Base-by-base conservation (phyloP, 1,284 basidiomycete genomes). In the Cryptococcus sp. region DNA sequence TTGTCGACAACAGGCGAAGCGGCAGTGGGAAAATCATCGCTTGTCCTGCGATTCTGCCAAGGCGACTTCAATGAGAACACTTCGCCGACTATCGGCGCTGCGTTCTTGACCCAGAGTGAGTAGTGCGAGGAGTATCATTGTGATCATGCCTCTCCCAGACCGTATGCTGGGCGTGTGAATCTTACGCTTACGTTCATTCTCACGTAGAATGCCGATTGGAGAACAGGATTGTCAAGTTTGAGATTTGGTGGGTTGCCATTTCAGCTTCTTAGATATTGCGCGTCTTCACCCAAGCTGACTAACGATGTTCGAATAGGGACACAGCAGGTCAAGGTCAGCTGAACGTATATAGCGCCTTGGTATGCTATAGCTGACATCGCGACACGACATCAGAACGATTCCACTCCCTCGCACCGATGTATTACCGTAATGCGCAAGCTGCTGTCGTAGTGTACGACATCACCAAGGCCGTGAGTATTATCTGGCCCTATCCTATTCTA, bases 21-120 rank as follows among this genome's bases (percentile, higher is more conserved):
- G 61, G 95, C 96, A 58, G 96, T 99, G 55, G 96, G 96, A 65
- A 99, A 99, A 83, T 97, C 94, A n/a, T 98, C 94, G 25, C 88
- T 99, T 58, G 96, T 99, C 42, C 86, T 99, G 62, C 89, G 96
- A 78, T 99, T 99, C 56, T 64, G 66, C 27, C 69, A 71, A 60
- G 75, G 69, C 58, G 64, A 78, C 59, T 78, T 78, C 57, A 76
- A 76, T 65, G 77, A 77, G 63, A 77, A 79, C 67, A 80, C 78
- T 41, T 72, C 68, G 75, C 96, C 96, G 15, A 99, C 96, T 20
- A 99, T 99, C 73, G 96, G 95, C 52, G 91, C 93, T 51, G 93
- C 93, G 5, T 96, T 96, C 72, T 58, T 78, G 38, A 77, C 76
- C 11, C 75, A 79, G 61, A 78, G 77, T 79, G 59, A 48, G 74